Conservation (phyloP, 2,329 filamentous ascomycete genomes). For the Aspergillus brunneoviolaceus region DNA sequence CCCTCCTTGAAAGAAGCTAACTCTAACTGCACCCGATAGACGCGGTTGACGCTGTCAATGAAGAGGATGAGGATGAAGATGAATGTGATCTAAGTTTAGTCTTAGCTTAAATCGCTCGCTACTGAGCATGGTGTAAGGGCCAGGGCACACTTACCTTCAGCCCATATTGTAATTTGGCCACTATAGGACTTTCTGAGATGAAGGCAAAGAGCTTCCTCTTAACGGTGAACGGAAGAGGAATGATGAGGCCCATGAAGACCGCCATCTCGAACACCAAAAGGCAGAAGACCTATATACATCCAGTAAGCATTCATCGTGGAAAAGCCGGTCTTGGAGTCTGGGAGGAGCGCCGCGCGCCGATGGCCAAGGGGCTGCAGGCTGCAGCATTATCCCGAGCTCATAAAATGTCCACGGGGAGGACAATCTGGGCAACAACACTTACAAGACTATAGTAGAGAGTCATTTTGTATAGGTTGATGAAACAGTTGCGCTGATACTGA, state of each 20-base stretch:
- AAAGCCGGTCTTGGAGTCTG: neutral
- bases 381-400: constrained; percentile 16
- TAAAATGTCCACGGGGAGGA: neutral
- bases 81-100: constrained; percentile 72
- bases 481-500: neutral
- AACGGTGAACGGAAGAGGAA: constrained; percentile 84
- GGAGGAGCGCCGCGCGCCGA: neutral
- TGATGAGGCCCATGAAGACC: constrained; percentile 52
- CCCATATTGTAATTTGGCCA: constrained; percentile 95
- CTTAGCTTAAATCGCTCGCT: constrained; percentile 1
- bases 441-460: constrained; percentile 69
- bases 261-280: constrained; percentile 52
- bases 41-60: constrained; percentile 91
- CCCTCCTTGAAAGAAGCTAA: constrained; percentile 69
- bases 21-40: constrained; percentile 95
- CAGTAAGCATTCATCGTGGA: constrained; percentile 2
- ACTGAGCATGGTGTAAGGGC: neutral
- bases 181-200: constrained; percentile 80
- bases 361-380: constrained; percentile 17
- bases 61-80: constrained; percentile 99
- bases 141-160: constrained; percentile 65
- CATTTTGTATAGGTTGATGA: constrained; percentile 48
- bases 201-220: constrained; percentile 91
- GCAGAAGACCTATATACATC: constrained; percentile 46
- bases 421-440: constrained; percentile 34